A percentile compares a stretch with the other conserved stretches of the same genome.
Conservation (phyloP, 129 eudicot species). For the Helianthus annuus region HanXRQr2.0-SUNRISE NC_035446.2:160419371-160419870, state of each 20-base stretch:
- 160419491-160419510: conserved; percentile 98
- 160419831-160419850: conserved; percentile 83
- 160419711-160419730: conserved; percentile 53
- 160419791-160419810: conserved; percentile 90
- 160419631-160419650: conserved; percentile 43
- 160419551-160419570: conserved; percentile 47
- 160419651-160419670: conserved; percentile 64
- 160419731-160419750: conserved; percentile 77
- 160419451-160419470: conserved; percentile 83
- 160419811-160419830: conserved; percentile 78
- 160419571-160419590: conserved; percentile 36
- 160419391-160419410: conserved; percentile 49
- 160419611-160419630: conserved; percentile 21
- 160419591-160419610: conserved; percentile 27
- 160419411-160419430: conserved; percentile 28
- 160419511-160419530: conserved; percentile 82
- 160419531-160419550: conserved; percentile 76
- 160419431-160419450: conserved; percentile 30
- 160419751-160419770: conserved; percentile 82
- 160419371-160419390: conserved; percentile 59
- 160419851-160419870: conserved; percentile 22
- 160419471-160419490: conserved; percentile 96
- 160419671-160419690: conserved; percentile 74
- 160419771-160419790: conserved; percentile 82
- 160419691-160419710: conserved; percentile 50